Evolutionary conservation across 495 filamentous ascomycete genomes (phyloP), one percentile per base, ranked within the genome.

Genomic region (Hyaloscypha variabilis): DNA sequence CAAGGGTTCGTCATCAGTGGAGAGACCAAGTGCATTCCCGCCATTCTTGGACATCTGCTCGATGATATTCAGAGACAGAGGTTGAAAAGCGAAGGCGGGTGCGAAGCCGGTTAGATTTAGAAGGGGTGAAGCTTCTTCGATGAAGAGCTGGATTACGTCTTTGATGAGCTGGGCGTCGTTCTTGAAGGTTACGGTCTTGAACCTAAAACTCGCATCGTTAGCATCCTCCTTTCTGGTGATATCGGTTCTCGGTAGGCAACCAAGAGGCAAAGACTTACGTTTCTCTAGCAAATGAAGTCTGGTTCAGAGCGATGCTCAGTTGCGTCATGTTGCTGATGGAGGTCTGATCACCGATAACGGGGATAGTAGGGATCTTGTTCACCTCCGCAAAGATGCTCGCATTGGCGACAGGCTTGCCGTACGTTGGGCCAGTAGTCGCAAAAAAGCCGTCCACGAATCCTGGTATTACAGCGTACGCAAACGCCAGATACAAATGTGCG

Each of bases 11-110:
- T 72, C 64, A 2, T 76, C 73, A 0, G 68, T 66, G 6, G 79
- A 74, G 0, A 87, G 64, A 6, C 84, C 84, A 8, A 88, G 69
- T 6, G 79, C 76, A 66, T 87, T 87, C 0, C 82, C 83, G 2
- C 84, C 84, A 34, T 71, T 71, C 19, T 74, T 76, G 4, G 66
- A 60, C 60, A 79, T 78, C 23, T 77, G 72, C 19, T 74, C 58
- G 13, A 77, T 76, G 23, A 77, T 76, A 6, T 72, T 50, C 25
- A 36, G 23, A 39, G 46, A 57, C 1, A 64, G 29, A 14, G 62
- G 62, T 34, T 64, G 62, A 23, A 57, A 58, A 17, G 49, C 53
- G 21, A 64, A 53, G 2, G 23, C 28, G 1, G 62, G 62, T 11
- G 23, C 24, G 11, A 64, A 25, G 19, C 29, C 52, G 10, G 52